Base-by-base conservation (phyloP, 2,329 filamentous ascomycete species). In the Aspergillus tamarii region DNA sequence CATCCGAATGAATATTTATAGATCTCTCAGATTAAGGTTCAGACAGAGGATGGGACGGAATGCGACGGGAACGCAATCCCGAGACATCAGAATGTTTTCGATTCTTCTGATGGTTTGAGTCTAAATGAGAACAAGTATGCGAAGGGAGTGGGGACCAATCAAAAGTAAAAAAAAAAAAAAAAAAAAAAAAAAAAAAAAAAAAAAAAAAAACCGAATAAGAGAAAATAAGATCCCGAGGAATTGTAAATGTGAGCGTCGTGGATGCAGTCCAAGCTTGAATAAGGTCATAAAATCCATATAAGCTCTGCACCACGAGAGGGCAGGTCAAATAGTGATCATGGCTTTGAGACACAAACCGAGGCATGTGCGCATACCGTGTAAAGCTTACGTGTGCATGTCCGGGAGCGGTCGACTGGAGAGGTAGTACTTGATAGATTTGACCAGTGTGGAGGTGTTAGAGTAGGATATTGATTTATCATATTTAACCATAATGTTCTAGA, bases 321-420 rank as follows among this genome's bases (percentile, higher is more conserved):
- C 3, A 32, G 48, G 28, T 32, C 48, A 52, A 10, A 11, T 3
- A 21, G 10, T 52, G 48, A 32, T n/a, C 48, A 52, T 32, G 48
- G 16, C 48, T 52, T 50, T 34, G 48, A 52, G 28, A 52, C 48
- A 52, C 39, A 52, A 52, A 19, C 48, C 28, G 48, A 52, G 48
- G 48, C 19, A n/a, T 52, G 48, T 52, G 48, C 48, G 19, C 48
- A 11, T 32, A 30, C 4, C 3, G 26, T 19, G 46, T 1, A 52
- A 52, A 34, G 48, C 48, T 52, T 52, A 52, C 48, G 48, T 52
- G 30, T 52, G 48, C 16, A 32, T 32, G 16, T n/a, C 48, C 48
- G 48, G 19, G 48, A 52, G 28, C 48, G 28, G 48, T 19, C 14
- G 23, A 14, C 39, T 19, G 39, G 39, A 8, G 16, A 41, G 39